Conservation (phyloP, 2,329 filamentous ascomycete genomes). For the Aureobasidium zeae region DNA sequence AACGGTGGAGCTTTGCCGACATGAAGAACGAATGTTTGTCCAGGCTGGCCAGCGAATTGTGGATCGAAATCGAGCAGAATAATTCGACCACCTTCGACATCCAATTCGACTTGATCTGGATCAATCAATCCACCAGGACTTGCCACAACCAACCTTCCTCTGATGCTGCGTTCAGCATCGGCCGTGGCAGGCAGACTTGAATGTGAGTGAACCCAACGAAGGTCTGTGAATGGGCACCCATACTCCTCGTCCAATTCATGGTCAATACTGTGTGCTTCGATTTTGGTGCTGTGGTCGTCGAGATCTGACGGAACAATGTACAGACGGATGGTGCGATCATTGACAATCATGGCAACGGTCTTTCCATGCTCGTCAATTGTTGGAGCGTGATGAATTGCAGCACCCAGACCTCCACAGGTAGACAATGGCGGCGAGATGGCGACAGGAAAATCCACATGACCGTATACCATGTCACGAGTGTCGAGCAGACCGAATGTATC, state of each 20-base stretch:
- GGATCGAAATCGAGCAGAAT: conserved; percentile 30
- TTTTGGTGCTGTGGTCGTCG: conserved; percentile 23
- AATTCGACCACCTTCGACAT: conserved; percentile 30
- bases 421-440: conserved; percentile 30
- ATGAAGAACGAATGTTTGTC: conserved; percentile 29
- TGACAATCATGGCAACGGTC: conserved; percentile 31
- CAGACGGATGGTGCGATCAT: conserved; percentile 29
- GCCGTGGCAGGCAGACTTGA: conserved; percentile 21
- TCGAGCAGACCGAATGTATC: conserved; percentile 31
- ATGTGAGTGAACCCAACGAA: conserved; percentile 28
- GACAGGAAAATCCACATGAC: conserved; percentile 30
- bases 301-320: conserved; percentile 28
- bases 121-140: conserved; percentile 30
- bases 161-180: conserved; percentile 17
- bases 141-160: conserved; percentile 29
- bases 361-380: conserved; percentile 30
- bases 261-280: conserved; percentile 32
- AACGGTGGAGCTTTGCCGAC: conserved; percentile 29
- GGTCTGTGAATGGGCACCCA: conserved; percentile 30
- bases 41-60: conserved; percentile 29
- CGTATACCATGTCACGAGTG: conserved; percentile 28
- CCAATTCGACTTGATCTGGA: conserved; percentile 23
- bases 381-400: conserved; percentile 29
- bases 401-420: conserved; percentile 29
- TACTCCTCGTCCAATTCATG: conserved; percentile 32